phyloP scores from a whole-genome alignment of 2,329 filamentous ascomycete species.

The Dactylellina drechsleri region DNA sequence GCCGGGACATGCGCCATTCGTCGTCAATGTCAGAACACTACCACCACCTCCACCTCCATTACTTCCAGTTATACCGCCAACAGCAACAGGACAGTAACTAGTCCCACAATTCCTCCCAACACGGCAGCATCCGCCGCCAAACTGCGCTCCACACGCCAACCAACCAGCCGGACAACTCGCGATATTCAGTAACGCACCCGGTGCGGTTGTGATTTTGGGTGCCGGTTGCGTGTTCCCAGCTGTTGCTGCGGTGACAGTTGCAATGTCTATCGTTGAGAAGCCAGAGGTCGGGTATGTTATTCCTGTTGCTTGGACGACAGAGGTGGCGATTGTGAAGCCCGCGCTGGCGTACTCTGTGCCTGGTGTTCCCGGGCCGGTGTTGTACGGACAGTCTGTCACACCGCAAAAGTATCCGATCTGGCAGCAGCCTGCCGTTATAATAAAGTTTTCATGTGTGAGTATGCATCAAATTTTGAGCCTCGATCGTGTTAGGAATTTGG shows the following conservation, averaged over 20 bases:
- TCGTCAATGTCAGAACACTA: constrained; percentile 25
- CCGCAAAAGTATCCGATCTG: constrained; percentile 46
- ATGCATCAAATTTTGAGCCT: background rate
- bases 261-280: constrained; percentile 45
- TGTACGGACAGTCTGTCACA: constrained; percentile 30
- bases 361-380: constrained; percentile 33
- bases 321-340: constrained; percentile 20
- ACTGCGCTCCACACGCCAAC: constrained; percentile 33
- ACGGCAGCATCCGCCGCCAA: constrained; percentile 43
- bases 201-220: constrained; percentile 43
- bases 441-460: background rate
- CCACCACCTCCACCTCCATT: too few species aligned
- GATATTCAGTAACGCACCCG: constrained; percentile 21
- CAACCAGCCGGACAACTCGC: constrained; percentile 32
- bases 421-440: constrained; percentile 35
- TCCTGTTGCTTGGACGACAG: constrained; percentile 5
- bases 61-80: background rate
- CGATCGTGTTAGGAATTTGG: background rate
- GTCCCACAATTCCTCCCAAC: constrained; percentile 36
- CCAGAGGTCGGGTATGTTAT: constrained; percentile 28
- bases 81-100: constrained; percentile 39
- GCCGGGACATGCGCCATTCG: constrained; percentile 32
- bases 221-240: constrained; percentile 10
- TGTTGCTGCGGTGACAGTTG: constrained; percentile 10
- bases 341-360: constrained; percentile 29